phyloP scores from a whole-genome alignment of 805 yeast species.

The Lachancea sp. region DNA sequence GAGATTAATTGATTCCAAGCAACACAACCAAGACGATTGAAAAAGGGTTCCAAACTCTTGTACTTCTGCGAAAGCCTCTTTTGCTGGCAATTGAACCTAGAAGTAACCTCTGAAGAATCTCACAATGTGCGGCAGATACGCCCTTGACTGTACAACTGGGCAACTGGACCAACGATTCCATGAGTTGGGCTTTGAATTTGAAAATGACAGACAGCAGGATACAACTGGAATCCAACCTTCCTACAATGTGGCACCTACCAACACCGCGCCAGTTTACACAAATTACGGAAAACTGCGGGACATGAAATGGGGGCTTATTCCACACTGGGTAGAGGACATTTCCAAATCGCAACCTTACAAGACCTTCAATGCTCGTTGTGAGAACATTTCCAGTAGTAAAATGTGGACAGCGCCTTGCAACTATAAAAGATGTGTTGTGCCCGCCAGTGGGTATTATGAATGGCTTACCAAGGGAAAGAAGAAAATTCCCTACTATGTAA shows the following conservation, averaged over 20 bases:
- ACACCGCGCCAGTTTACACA: slow-evolving; percentile 37
- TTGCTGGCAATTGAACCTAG: too few relatives aligned
- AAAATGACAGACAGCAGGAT: neutral
- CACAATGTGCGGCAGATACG: slow-evolving; percentile 58
- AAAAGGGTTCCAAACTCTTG: too few relatives aligned
- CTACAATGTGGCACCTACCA: slow-evolving; percentile 61
- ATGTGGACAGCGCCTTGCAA: slow-evolving; percentile 53
- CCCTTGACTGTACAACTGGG: slow-evolving; percentile 35
- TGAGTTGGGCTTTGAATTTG: neutral
- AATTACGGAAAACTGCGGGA: slow-evolving; percentile 33
- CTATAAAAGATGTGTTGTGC: slow-evolving; percentile 61
- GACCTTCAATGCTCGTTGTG: slow-evolving; percentile 71
- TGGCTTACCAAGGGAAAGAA: slow-evolving; percentile 45
- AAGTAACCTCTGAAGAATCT: too few relatives aligned
- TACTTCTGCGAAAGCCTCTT: too few relatives aligned
- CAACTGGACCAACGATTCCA: slow-evolving; percentile 13
- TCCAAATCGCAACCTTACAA: slow-evolving; percentile 34
- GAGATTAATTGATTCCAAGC: neutral
- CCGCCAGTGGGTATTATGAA: slow-evolving; percentile 80
- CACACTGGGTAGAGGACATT: slow-evolving; percentile 49
- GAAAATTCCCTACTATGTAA: slow-evolving; percentile 62
- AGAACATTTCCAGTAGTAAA: slow-evolving; percentile 43
- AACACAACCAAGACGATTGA: neutral
- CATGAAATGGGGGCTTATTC: slow-evolving; percentile 81
- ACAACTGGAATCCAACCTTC: slow-evolving; percentile 20